Evolutionary conservation across 2,329 filamentous ascomycete genomes (phyloP).

Genomic region (Penicillium sp.): DNA sequence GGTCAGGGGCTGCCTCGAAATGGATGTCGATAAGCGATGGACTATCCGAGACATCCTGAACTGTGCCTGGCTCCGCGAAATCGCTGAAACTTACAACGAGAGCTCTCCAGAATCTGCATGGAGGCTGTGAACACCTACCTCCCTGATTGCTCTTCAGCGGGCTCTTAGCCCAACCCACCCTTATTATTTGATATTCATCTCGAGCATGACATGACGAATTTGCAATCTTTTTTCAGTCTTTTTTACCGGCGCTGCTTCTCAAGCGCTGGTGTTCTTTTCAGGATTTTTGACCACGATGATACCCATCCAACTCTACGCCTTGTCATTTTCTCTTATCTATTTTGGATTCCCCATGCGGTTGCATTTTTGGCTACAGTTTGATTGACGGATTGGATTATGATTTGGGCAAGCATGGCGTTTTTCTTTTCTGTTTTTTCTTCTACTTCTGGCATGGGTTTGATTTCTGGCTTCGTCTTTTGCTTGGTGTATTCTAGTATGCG

Average conservation of each 20-base stretch:
- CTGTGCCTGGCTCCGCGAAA: slow-evolving; percentile 54
- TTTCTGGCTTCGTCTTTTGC: slow-evolving; percentile 5
- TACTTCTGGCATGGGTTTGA: background rate
- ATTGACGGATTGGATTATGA: slow-evolving; percentile 12
- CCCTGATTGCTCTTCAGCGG: background rate
- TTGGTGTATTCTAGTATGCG: slow-evolving; percentile 1
- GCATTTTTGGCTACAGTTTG: slow-evolving; percentile 1
- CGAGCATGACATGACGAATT: background rate
- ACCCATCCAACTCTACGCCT: slow-evolving; percentile 22
- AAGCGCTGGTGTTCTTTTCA: slow-evolving; percentile 25
- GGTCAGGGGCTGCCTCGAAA: slow-evolving; percentile 59
- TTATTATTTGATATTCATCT: background rate
- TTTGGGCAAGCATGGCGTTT: slow-evolving; percentile 17
- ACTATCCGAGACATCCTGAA: slow-evolving; percentile 56
- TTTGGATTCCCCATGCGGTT: slow-evolving; percentile 1
- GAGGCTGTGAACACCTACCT: slow-evolving; percentile 34
- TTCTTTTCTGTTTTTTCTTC: background rate
- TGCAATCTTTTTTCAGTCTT: slow-evolving; percentile 8
- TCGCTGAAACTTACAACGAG: slow-evolving; percentile 34
- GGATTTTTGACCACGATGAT: slow-evolving; percentile 26
- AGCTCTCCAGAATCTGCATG: slow-evolving; percentile 32
- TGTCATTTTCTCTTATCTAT: background rate
- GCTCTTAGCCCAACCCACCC: background rate
- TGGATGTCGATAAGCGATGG: slow-evolving; percentile 56
- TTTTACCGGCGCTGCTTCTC: slow-evolving; percentile 4